These are phyloP conservation scores for Lichtheimia corymbifera DNA, from an alignment of 371 early-diverging fungal species.

Conservation along the genomic window DNA sequence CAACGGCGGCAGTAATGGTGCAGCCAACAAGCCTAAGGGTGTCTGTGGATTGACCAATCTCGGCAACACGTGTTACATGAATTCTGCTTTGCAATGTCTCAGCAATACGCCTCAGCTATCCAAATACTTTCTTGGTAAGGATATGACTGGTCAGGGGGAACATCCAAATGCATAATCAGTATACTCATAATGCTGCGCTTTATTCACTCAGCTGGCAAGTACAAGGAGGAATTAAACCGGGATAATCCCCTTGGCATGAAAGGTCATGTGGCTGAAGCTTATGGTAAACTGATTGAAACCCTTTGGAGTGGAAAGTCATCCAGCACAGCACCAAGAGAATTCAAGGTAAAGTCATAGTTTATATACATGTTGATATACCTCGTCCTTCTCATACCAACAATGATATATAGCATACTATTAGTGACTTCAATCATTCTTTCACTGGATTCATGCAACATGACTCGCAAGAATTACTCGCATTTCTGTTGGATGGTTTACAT, in stretches of 20 bases:
- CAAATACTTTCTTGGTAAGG: slow-evolving; percentile 53
- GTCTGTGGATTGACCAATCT: slow-evolving; percentile 73
- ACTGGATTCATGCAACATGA: slow-evolving; percentile 78
- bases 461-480: slow-evolving; percentile 65
- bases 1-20: neutral
- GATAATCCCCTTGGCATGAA: slow-evolving; percentile 65
- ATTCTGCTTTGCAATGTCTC: slow-evolving; percentile 79
- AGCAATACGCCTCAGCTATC: slow-evolving; percentile 68
- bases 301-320: slow-evolving; percentile 57
- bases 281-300: slow-evolving; percentile 59
- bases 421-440: slow-evolving; percentile 67
- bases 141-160: neutral
- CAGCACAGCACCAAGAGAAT: slow-evolving; percentile 63
- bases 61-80: slow-evolving; percentile 92
- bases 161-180: neutral
- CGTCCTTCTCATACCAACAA: neutral
- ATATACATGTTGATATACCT: neutral
- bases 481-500: slow-evolving; percentile 64
- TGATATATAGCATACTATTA: slow-evolving; percentile 49
- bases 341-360: slow-evolving; percentile 48
- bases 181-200: neutral
- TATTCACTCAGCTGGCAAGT: slow-evolving; percentile 27
- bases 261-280: slow-evolving; percentile 68
- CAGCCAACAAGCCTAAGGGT: slow-evolving; percentile 31
- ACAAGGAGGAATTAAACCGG: slow-evolving; percentile 48